Base-by-base conservation (phyloP, 495 filamentous ascomycete genomes). In the Neurospora tetrasperma region DNA sequence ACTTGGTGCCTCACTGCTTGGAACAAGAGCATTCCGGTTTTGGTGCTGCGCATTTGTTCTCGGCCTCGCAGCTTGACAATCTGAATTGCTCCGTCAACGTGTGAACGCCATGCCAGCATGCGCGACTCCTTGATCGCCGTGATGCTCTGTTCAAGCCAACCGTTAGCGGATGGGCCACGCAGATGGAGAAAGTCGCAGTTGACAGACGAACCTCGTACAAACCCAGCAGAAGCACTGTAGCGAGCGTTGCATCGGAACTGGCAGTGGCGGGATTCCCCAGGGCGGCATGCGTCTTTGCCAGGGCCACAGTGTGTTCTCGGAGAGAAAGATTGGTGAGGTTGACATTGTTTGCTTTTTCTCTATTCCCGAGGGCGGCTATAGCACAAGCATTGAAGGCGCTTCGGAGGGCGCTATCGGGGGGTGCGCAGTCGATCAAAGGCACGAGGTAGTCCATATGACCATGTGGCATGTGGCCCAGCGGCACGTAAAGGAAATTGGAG, bases 321-420 rank as follows among this genome's bases (percentile, higher is more conserved):
- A 84, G 41, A 11, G 86, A 82, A 77, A 78, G 81, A 77, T 76
- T 83, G 77, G 54, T 77, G 71, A 75, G 79, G 70, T 79, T 69
- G n/a, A 75, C 71, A 7, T 78, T 78, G 69, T 75, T 54, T 46
- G 71, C 82, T 74, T 71, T 86, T 76, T 70, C 78, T 27, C 75
- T 77, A 73, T 83, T 89, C 74, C 74, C 83, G 74, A 80, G 81
- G 76, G 86, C 84, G 5, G 87, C 87, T 75, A 88, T 83, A 23
- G 89, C 83, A 70, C 90, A 88, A 2, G 90, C 89, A 44, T 87
- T 83, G 68, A 90, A 89, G 46, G 88, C 87, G 43, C 86, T 78
- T 9, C 83, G 82, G 8, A 92, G 74, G 31, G 85, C 83, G 11
- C 86, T 87, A 5, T 83, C 85, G 10, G 81, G 72, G 0, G 74